Base-by-base conservation (phyloP, 257 asterid genomes). In the Datura wrightii region DNA sequence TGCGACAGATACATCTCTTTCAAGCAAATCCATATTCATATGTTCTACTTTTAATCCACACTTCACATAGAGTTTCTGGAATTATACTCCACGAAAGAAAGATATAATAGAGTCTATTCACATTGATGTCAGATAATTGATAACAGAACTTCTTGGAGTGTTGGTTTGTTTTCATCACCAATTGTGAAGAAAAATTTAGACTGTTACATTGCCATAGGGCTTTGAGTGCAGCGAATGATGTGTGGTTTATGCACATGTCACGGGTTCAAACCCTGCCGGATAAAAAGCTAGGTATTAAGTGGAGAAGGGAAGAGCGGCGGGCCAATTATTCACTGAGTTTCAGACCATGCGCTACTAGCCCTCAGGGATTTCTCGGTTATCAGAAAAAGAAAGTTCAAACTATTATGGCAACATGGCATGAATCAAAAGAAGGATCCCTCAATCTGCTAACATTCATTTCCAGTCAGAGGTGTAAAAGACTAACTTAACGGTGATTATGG, bases 1-100 rank as follows among this genome's bases (percentile, higher is more conserved):
- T 95, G 91, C 86, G 60, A 88, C 60, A 85, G 84, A 71, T 54
- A 86, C 85, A 78, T 79, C 65, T 63, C 62, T 65, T 74, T 67
- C 80, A 85, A 82, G 79, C 53, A 83, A 78, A 65, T 65, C 58
- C 79, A 50, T 15, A 46, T 48, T 44, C 85, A 65, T 52, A 65
- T 15, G 62, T 50, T 39, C 66, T 55, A 39, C 53, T 74, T 74
- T 16, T 50, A 34, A 78, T 78, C 63, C 24, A 5, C 41, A 78
- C 46, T 50, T 50, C 9, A 78, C 19, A 34, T 8, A 50, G 62
- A 78, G 42, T 50, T 78, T 31, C 8, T 31, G 63, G 31, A 78
- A 78, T 1, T 52, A 76, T 52, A 76, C 7, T 5, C 82, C 63
- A 52, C 8, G 5, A 78, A 31, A 78, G 82, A 52, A 78, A 74